Percentiles rank a stretch among this genome's conserved stretches.
phyloP scores from a whole-genome alignment of 1,284 basidiomycete genomes.

The Tilletia indica region DNA sequence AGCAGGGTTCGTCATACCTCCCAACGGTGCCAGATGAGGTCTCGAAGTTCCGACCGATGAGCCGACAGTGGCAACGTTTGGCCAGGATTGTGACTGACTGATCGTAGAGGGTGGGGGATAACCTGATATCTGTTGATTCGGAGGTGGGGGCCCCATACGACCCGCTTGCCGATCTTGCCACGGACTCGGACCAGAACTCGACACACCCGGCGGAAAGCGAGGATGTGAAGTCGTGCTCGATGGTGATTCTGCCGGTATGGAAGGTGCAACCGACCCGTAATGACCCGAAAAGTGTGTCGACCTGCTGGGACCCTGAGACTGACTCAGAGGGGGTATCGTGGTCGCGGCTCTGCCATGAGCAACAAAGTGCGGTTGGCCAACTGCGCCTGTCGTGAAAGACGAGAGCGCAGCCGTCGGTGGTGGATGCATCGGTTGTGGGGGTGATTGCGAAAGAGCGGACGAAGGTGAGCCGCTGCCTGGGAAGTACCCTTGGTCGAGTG shows the following conservation, averaged over 20 bases:
- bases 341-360: not conserved
- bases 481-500: not conserved
- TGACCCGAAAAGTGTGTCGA: not conserved
- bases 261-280: not conserved
- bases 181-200: not conserved
- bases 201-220: not conserved
- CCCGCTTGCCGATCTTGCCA: constrained; percentile 5
- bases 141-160: constrained; percentile 4
- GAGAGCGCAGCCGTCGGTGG: not conserved
- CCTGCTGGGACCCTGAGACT: not conserved
- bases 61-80: not conserved
- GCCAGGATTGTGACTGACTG: constrained; percentile 3
- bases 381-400: constrained; percentile 8
- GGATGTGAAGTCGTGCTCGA: not conserved
- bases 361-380: not conserved
- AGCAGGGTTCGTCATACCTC: not conserved
- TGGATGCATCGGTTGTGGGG: constrained; percentile 7
- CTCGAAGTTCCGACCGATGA: not conserved
- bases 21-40: not conserved
- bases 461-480: constrained; percentile 2
- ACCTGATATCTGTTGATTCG: not conserved
- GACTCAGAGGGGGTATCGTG: not conserved
- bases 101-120: not conserved
- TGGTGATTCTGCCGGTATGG: not conserved
- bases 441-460: not conserved